phyloP scores from a whole-genome alignment of 352 stramenopile species.

The Globisporangium nagaii region DNA sequence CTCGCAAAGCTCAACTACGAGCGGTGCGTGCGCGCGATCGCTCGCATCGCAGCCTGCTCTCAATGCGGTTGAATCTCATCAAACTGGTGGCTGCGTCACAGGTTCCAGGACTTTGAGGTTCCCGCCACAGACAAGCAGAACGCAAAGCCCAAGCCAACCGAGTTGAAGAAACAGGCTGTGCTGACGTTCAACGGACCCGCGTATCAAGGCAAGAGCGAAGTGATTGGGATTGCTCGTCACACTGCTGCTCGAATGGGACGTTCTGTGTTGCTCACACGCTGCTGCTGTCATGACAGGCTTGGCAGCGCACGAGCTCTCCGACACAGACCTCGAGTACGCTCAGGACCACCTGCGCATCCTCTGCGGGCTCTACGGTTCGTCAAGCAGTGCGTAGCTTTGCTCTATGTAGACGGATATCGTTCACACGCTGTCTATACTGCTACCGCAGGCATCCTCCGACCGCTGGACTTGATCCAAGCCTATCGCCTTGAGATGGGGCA shows the following conservation, averaged over 20 bases:
- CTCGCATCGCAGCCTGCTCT: background rate
- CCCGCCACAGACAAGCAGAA: constrained; percentile 11
- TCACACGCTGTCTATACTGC: no score
- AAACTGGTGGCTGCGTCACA: no score
- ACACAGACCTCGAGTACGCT: constrained; percentile 64
- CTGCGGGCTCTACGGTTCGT: constrained; percentile 89
- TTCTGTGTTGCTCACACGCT: background rate
- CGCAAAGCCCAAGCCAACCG: constrained; percentile 15
- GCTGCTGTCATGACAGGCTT: constrained; percentile 25
- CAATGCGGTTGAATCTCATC: no score
- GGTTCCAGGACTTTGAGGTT: constrained; percentile 61
- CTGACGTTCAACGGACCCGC: constrained; percentile 82
- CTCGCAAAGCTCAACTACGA: constrained; percentile 87
- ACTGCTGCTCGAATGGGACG: no score
- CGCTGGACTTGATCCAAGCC: constrained; percentile 91
- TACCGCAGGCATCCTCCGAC: constrained; percentile 68
- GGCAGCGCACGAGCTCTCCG: constrained; percentile 48
- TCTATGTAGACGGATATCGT: no score
- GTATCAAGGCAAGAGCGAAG: constrained; percentile 60
- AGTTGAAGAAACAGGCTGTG: constrained; percentile 58
- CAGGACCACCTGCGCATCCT: constrained; percentile 90
- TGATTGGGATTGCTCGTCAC: no score
- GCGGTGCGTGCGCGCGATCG: constrained; percentile 22
- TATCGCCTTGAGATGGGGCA: constrained; percentile 97
- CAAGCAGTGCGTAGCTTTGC: no score